A percentile compares a stretch with the other conserved stretches of the same genome.
Conservation (phyloP, 2,329 filamentous ascomycete genomes). For the Falciphora oryzae region DNA sequence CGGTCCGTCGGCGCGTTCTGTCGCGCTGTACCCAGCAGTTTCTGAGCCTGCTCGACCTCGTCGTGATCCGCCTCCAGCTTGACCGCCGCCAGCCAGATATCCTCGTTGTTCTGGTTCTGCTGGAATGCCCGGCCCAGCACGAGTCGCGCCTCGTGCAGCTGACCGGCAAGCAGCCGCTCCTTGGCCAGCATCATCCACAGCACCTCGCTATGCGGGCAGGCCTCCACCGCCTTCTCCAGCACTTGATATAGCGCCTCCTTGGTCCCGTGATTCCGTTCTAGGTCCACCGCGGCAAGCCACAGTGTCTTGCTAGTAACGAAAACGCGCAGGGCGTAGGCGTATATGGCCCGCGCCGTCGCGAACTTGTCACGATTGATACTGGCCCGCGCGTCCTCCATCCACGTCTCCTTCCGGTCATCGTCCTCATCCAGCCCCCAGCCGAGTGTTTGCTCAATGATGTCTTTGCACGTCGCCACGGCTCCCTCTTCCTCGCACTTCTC, state of each 20-base stretch:
- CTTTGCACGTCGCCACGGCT: slow-evolving; percentile 76
- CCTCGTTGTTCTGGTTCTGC: slow-evolving; percentile 93
- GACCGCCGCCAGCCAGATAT: slow-evolving; percentile 95
- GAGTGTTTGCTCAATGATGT: slow-evolving; percentile 87
- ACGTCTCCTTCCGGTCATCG: slow-evolving; percentile 91
- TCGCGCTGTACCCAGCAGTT: slow-evolving; percentile 75
- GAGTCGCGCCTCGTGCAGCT: slow-evolving; percentile 78
- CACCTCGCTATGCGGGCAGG: slow-evolving; percentile 84
- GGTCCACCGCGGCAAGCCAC: slow-evolving; percentile 85
- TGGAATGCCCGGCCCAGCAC: slow-evolving; percentile 89
- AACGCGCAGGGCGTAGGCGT: slow-evolving; percentile 81
- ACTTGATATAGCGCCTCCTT: slow-evolving; percentile 79
- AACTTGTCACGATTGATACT: slow-evolving; percentile 78
- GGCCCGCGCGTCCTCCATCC: slow-evolving; percentile 86
- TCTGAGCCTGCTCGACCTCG: slow-evolving; percentile 73
- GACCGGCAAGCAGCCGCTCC: slow-evolving; percentile 86
- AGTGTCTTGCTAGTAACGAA: slow-evolving; percentile 84
- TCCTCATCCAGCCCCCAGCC: slow-evolving; percentile 93
- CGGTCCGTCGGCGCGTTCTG: slow-evolving; percentile 89
- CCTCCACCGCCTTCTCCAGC: slow-evolving; percentile 88
- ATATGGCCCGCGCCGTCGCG: slow-evolving; percentile 88
- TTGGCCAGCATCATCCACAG: slow-evolving; percentile 95
- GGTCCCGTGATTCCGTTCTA: slow-evolving; percentile 84
- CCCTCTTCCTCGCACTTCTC: slow-evolving; percentile 94
- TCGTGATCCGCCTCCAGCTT: slow-evolving; percentile 91